Evolutionary conservation across 2,329 filamentous ascomycete species (phyloP).

Genomic region (Cladosporium phlei): DNA sequence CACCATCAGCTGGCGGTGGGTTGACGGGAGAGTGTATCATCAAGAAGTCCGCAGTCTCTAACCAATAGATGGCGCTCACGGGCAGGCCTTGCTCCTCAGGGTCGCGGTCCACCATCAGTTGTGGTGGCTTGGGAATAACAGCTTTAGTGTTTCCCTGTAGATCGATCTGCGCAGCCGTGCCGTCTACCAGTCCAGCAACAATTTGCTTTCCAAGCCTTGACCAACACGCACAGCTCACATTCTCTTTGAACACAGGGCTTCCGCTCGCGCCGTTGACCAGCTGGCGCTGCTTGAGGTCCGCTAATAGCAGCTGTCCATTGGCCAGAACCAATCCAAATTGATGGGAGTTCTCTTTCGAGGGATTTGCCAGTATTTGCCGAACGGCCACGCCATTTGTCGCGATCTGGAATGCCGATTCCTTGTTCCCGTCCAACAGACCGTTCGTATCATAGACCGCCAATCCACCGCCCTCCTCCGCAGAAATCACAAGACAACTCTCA

Average conservation of each 20-base stretch:
- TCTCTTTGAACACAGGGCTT: constrained; percentile 58
- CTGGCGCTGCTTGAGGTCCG: constrained; percentile 66
- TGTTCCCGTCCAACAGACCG: constrained; percentile 60
- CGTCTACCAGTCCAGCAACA: constrained; percentile 77
- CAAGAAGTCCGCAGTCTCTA: constrained; percentile 82
- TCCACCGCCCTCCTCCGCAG: constrained; percentile 74
- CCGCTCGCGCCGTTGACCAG: constrained; percentile 58
- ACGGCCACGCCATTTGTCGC: constrained; percentile 70
- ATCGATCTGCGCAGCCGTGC: constrained; percentile 76
- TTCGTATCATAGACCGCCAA: constrained; percentile 78
- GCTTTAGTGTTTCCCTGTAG: constrained; percentile 73
- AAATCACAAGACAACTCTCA: constrained; percentile 76
- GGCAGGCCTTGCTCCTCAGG: constrained; percentile 19
- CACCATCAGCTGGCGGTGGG: constrained; percentile 13
- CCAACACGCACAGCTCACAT: constrained; percentile 84
- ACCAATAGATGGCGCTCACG: constrained; percentile 66
- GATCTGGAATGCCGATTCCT: constrained; percentile 68
- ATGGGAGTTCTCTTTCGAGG: constrained; percentile 55
- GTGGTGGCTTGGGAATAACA: constrained; percentile 71
- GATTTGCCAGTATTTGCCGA: constrained; percentile 74
- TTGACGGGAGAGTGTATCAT: constrained; percentile 65
- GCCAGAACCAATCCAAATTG: constrained; percentile 75
- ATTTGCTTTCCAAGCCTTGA: constrained; percentile 91
- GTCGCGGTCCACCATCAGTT: constrained; percentile 48
- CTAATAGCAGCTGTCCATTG: constrained; percentile 76